Evolutionary conservation across 139 green algal genomes (phyloP).

Genomic region (Desmodesmus armatus): DNA sequence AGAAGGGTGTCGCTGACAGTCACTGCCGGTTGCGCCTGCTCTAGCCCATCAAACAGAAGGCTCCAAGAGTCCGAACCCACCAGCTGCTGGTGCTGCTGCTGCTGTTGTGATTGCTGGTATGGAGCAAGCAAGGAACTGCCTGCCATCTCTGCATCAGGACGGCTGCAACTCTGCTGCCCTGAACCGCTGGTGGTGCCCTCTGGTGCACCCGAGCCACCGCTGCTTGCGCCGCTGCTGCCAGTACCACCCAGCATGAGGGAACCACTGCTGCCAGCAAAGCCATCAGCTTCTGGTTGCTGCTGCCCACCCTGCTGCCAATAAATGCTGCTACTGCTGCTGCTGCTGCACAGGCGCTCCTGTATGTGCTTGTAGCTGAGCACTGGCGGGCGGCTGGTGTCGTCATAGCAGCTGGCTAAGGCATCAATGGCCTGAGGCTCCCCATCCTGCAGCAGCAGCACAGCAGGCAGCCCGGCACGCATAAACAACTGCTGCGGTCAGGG

Average conservation of each 20-base stretch:
- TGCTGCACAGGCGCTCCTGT: conserved; percentile 52
- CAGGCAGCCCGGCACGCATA: background rate
- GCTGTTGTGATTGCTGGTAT: background rate
- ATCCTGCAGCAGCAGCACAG: conserved; percentile 48
- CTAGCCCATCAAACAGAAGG: conserved; percentile 63
- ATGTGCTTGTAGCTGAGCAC: conserved; percentile 61
- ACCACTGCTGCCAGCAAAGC: too few relatives aligned
- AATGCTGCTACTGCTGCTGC: conserved; percentile 37
- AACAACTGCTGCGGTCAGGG: too few relatives aligned
- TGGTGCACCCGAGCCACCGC: background rate
- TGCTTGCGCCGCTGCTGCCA: background rate
- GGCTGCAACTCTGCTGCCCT: too few relatives aligned
- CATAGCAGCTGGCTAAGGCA: conserved; percentile 68
- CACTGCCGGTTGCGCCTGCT: conserved; percentile 52
- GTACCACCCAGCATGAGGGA: background rate
- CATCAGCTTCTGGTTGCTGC: conserved; percentile 1
- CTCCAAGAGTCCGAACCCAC: conserved; percentile 60
- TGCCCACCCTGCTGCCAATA: too few relatives aligned
- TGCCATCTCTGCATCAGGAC: too few relatives aligned
- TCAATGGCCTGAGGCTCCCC: conserved; percentile 58
- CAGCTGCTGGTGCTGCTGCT: conserved; percentile 36
- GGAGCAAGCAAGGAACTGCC: too few relatives aligned
- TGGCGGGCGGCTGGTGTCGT: conserved; percentile 66
- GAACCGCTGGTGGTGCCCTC: too few relatives aligned
- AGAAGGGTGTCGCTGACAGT: conserved; percentile 54